Percentiles rank a stretch among this genome's conserved stretches.
Evolutionary conservation across 2,329 filamentous ascomycete genomes (phyloP).

Genomic region (Didymella sp.): DNA sequence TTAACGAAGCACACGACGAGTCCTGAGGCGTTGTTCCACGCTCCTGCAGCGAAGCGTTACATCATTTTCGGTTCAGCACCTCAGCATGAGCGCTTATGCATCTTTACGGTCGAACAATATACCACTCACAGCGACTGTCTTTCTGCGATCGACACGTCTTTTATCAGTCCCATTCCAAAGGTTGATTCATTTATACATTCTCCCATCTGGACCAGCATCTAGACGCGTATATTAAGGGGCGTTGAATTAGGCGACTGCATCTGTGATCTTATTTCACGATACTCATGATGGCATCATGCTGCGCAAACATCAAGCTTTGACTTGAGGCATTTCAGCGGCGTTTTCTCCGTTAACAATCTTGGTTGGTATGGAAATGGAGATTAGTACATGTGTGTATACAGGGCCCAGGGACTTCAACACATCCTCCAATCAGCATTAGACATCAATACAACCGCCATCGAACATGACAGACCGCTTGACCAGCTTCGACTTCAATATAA

Average conservation of each 20-base stretch:
- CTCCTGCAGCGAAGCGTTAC: conserved; percentile 34
- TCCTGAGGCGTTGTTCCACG: conserved; percentile 35
- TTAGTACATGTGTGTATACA: conserved; percentile 15
- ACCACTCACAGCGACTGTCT: background rate
- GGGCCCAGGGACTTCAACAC: background rate
- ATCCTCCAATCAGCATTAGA: conserved; percentile 13
- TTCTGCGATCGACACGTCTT: background rate
- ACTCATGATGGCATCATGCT: conserved; percentile 10
- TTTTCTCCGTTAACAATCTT: conserved; percentile 2
- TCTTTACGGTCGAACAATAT: conserved; percentile 4
- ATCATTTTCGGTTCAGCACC: conserved; percentile 23
- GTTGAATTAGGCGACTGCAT: conserved; percentile 4
- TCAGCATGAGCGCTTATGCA: conserved; percentile 10
- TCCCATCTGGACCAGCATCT: conserved; percentile 10
- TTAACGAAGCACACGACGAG: conserved; percentile 51
- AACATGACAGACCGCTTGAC: background rate
- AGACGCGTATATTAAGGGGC: conserved; percentile 10
- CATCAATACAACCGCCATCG: conserved; percentile 9
- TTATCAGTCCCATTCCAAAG: background rate
- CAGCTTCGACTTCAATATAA: background rate
- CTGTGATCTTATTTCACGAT: conserved; percentile 4
- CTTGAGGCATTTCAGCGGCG: conserved; percentile 16
- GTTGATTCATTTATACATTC: conserved; percentile 1
- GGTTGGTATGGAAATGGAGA: background rate
- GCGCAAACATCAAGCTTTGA: conserved; percentile 9